phyloP scores from a whole-genome alignment of 108 stramenopile genomes.

The Pseudonitzschia pungens region DNA sequence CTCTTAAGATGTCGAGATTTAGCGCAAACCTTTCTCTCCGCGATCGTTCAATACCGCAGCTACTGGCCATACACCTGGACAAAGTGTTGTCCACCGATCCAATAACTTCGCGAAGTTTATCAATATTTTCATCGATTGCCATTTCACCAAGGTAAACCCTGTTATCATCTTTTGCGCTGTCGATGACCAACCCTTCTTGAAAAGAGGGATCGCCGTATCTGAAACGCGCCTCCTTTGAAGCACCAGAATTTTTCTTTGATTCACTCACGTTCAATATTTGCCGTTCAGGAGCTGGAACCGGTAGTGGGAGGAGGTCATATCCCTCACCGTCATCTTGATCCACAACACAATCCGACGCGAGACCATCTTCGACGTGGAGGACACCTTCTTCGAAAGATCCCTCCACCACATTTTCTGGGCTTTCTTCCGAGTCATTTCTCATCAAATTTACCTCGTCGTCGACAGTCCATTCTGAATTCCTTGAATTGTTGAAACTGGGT shows the following conservation, averaged over 20 bases:
- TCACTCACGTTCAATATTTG: conserved; percentile 54
- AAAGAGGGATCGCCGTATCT: conserved; percentile 31
- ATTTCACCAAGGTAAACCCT: conserved; percentile 66
- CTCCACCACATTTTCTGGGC: conserved; percentile 1
- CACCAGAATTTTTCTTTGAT: conserved; percentile 5
- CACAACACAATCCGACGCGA: conserved; percentile 31
- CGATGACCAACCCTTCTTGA: conserved; percentile 14
- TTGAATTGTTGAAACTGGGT: conserved; percentile 63
- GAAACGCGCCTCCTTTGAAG: conserved; percentile 32
- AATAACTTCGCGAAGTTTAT: conserved; percentile 78
- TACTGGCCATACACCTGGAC: conserved; percentile 52
- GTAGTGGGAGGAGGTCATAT: conserved; percentile 81
- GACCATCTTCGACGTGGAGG: conserved; percentile 58
- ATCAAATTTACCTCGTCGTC: conserved; percentile 42
- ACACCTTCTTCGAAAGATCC: conserved; percentile 78
- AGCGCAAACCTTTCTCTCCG: conserved; percentile 46
- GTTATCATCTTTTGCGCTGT: conserved; percentile 27
- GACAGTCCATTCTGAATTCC: conserved; percentile 48
- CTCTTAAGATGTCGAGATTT: conserved; percentile 62
- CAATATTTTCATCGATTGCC: conserved; percentile 80
- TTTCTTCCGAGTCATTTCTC: conserved; percentile 20
- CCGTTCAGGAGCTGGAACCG: conserved; percentile 76
- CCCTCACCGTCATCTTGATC: conserved; percentile 47
- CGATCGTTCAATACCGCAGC: conserved; percentile 53
- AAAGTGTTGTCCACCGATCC: conserved; percentile 68